These are phyloP conservation scores for Carex pumila DNA, from an alignment of 176 grass and related monocot genomes.

Conservation along the genomic window DNA sequence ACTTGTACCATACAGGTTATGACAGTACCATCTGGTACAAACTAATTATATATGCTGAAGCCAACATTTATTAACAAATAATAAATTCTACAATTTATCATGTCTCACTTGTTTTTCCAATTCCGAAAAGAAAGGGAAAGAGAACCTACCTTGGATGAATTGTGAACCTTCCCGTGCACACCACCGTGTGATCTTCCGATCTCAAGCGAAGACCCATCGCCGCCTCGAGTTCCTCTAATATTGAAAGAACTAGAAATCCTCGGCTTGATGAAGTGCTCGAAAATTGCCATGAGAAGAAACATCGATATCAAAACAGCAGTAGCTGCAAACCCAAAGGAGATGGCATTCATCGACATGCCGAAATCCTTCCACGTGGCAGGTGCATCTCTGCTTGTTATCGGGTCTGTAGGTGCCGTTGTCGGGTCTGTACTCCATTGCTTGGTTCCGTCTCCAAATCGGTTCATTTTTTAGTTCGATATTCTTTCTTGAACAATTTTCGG, in stretches of 20 bases:
- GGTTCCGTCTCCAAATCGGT: slow-evolving; percentile 44
- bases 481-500: background rate
- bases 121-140: background rate
- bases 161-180: slow-evolving; percentile 38
- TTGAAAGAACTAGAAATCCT: slow-evolving; percentile 36
- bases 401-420: slow-evolving; percentile 28
- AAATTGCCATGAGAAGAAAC: slow-evolving; percentile 98
- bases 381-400: slow-evolving; percentile 26
- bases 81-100: background rate
- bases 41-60: background rate
- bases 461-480: slow-evolving; percentile 25
- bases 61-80: background rate
- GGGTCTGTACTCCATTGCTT: slow-evolving; percentile 53
- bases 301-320: slow-evolving; percentile 87
- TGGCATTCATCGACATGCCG: slow-evolving; percentile 84
- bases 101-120: background rate
- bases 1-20: background rate
- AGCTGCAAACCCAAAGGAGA: slow-evolving; percentile 93
- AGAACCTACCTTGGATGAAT: slow-evolving; percentile 30
- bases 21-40: background rate
- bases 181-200: background rate
- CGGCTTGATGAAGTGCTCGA: slow-evolving; percentile 93
- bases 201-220: background rate
- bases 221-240: slow-evolving; percentile 15
- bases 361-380: slow-evolving; percentile 57